Evolutionary conservation across 495 filamentous ascomycete genomes (phyloP).

Genomic region (Neurospora tetrasperma): DNA sequence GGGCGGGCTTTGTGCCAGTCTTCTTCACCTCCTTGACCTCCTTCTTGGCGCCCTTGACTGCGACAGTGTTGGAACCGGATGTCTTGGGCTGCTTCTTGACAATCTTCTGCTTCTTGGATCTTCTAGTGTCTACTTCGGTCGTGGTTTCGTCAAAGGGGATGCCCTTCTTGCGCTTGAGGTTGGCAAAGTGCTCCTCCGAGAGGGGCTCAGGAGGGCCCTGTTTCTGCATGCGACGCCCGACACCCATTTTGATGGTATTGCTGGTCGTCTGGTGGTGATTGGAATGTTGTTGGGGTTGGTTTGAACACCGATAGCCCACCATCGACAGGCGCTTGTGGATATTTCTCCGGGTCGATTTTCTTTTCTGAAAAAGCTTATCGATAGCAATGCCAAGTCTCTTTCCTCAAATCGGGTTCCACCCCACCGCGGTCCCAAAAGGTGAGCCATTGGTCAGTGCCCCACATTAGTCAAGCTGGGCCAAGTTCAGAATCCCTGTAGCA

Average conservation of each 20-base stretch:
- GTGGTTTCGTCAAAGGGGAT: conserved; percentile 38
- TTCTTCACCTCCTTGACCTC: conserved; percentile 10
- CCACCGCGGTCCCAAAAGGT: not conserved
- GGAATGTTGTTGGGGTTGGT: not conserved
- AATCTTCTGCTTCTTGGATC: conserved; percentile 57
- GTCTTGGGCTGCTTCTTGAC: conserved; percentile 37
- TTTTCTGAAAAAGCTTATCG: conserved; percentile 1
- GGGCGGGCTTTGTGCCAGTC: conserved; percentile 2
- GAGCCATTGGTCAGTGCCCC: not conserved
- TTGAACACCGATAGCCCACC: not conserved
- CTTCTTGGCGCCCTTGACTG: conserved; percentile 25
- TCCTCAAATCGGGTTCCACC: not conserved
- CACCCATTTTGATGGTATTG: conserved; percentile 56
- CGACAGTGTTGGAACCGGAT: conserved; percentile 6
- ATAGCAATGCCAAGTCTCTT: not conserved
- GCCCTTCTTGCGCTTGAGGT: conserved; percentile 65
- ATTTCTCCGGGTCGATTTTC: not conserved
- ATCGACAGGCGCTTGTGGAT: not conserved
- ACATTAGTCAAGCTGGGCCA: not conserved
- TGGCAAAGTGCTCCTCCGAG: conserved; percentile 67
- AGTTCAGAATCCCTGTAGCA: not conserved
- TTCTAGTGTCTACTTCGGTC: conserved; percentile 32
- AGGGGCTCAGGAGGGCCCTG: conserved; percentile 79
- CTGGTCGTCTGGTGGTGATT: conserved; percentile 4
- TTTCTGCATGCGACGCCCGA: conserved; percentile 86